Conservation (phyloP, 1,139 yeast genomes). For the Debaryomyces sp. region DNA sequence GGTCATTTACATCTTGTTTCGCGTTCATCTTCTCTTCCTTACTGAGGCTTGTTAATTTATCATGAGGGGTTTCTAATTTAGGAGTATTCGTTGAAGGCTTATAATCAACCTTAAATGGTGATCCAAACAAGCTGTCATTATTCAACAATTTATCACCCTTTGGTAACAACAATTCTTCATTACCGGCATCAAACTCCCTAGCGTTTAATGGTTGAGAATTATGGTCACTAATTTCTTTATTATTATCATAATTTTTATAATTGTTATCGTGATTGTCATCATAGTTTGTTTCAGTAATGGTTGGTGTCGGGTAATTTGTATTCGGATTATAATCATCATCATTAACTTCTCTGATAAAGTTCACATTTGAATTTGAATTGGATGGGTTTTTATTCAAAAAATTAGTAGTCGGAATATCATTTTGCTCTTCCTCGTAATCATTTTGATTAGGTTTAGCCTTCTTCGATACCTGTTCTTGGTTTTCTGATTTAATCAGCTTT, state of each 20-base stretch:
- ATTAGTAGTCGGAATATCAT: slow-evolving; percentile 4
- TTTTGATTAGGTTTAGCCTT: slow-evolving; percentile 2
- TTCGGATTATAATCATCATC: slow-evolving; percentile 24
- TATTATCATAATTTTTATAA: slow-evolving; percentile 1
- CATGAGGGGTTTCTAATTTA: background rate
- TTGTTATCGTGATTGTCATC: slow-evolving; percentile 16
- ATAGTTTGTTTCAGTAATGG: slow-evolving; percentile 6
- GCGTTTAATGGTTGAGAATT: background rate
- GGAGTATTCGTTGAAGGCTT: background rate
- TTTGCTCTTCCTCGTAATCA: background rate
- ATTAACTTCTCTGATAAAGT: slow-evolving; percentile 39
- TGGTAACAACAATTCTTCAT: background rate
- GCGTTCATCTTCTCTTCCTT: slow-evolving; percentile 11
- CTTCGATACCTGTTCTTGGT: slow-evolving; percentile 8
- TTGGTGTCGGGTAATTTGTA: background rate
- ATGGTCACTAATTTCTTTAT: background rate
- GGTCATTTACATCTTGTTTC: slow-evolving; percentile 13
- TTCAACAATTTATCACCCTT: slow-evolving; percentile 11
- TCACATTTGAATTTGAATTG: slow-evolving; percentile 23
- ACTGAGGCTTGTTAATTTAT: background rate
- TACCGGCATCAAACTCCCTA: background rate
- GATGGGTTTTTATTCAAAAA: background rate
- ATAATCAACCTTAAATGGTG: slow-evolving; percentile 36
- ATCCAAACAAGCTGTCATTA: slow-evolving; percentile 26
- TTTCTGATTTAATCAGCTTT: slow-evolving; percentile 8